phyloP scores from a whole-genome alignment of 73 alveolate genomes.

The Paramecium tetraurelia region DNA sequence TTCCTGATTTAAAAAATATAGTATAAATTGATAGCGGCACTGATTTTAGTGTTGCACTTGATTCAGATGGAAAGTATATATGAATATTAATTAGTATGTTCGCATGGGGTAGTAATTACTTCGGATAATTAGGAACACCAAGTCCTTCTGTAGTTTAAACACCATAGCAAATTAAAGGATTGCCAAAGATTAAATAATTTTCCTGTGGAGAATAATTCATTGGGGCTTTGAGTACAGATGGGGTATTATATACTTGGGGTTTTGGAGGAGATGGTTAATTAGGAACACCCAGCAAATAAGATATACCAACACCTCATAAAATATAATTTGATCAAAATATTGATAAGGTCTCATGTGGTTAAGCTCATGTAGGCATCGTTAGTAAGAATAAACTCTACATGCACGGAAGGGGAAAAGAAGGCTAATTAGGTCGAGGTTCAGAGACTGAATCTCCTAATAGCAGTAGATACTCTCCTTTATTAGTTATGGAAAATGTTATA shows the following conservation, averaged over 20 bases:
- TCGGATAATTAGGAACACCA: slow-evolving; percentile 41
- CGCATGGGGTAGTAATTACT: slow-evolving; percentile 53
- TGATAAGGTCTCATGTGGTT: slow-evolving; percentile 51
- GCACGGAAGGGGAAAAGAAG: slow-evolving; percentile 63
- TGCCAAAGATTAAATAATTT: not conserved
- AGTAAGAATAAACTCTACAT: not conserved
- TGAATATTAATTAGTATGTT: not conserved
- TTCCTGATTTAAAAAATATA: not conserved
- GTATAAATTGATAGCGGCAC: slow-evolving; percentile 46
- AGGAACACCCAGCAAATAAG: slow-evolving; percentile 38
- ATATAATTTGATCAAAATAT: slow-evolving; percentile 33
- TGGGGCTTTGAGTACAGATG: not conserved
- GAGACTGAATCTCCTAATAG: not conserved
- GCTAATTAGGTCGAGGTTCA: slow-evolving; percentile 54
- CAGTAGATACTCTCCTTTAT: slow-evolving; percentile 19
- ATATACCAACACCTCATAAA: slow-evolving; percentile 51
- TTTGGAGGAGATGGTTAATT: slow-evolving; percentile 61
- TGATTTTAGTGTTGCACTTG: slow-evolving; percentile 53
- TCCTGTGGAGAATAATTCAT: slow-evolving; percentile 12
- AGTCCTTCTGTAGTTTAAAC: not conserved
- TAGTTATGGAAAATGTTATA: slow-evolving; percentile 20
- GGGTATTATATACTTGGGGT: slow-evolving; percentile 56
- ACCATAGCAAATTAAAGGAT: slow-evolving; percentile 13
- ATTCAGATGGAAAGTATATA: slow-evolving; percentile 50
- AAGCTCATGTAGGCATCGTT: slow-evolving; percentile 46